Percentiles rank a stretch among this genome's conserved stretches.
These are phyloP conservation scores for Termitomyces sp. DNA, from an alignment of 768 basidiomycete species.

Conservation along the genomic window DNA sequence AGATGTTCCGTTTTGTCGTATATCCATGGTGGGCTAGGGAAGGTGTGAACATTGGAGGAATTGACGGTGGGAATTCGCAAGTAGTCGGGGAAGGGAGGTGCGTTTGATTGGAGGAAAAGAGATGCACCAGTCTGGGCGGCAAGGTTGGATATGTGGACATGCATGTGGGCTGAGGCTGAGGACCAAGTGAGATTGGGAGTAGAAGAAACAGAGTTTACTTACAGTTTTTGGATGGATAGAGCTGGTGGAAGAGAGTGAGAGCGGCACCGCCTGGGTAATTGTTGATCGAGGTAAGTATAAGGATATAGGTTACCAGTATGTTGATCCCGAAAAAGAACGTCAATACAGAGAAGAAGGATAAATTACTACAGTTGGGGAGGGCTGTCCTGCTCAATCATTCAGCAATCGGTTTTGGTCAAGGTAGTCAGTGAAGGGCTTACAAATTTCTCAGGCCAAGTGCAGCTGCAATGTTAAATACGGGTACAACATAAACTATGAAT, in stretches of 20 bases:
- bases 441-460: conserved; percentile 58
- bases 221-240: conserved; percentile 25
- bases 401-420: neutral
- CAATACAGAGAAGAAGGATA: conserved; percentile 37
- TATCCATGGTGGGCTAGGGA: conserved; percentile 37
- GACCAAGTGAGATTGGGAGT: neutral
- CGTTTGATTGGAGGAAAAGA: conserved; percentile 71
- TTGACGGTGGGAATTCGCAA: conserved; percentile 8
- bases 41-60: neutral
- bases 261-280: conserved; percentile 94
- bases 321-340: conserved; percentile 51
- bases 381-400: conserved; percentile 30
- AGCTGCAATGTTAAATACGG: conserved; percentile 74
- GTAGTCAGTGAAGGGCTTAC: conserved; percentile 40
- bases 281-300: conserved; percentile 50
- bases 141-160: conserved; percentile 79
- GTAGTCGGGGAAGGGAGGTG: conserved; percentile 41
- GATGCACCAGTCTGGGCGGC: conserved; percentile 89
- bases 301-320: conserved; percentile 38
- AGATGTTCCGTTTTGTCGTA: conserved; percentile 84
- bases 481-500: conserved; percentile 86
- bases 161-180: conserved; percentile 18
- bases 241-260: conserved; percentile 53
- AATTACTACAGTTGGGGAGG: conserved; percentile 42
- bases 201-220: neutral